These are phyloP conservation scores for Eleusine coracana DNA, from an alignment of 176 grass and related monocot genomes.

Conservation along the genomic window DNA sequence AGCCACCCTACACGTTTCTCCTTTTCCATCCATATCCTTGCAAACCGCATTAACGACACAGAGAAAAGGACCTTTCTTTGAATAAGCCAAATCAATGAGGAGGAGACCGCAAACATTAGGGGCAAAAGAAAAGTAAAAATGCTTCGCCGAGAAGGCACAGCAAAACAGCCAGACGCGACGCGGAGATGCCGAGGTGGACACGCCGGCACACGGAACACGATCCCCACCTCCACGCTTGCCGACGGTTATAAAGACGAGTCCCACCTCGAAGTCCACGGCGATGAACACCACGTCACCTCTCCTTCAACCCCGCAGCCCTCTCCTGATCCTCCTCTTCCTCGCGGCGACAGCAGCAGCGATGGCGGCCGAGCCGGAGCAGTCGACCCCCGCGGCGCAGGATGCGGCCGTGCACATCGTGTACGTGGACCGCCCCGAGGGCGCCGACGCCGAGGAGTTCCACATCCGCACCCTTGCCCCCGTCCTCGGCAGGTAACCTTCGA, in stretches of 20 bases:
- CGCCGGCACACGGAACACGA: neutral
- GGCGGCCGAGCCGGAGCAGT: conserved; percentile 45
- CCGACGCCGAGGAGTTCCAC: conserved; percentile 87
- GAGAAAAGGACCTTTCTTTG: neutral
- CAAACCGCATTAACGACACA: neutral
- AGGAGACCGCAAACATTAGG: neutral
- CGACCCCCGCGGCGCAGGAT: conserved; percentile 35
- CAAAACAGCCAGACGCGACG: neutral
- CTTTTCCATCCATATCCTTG: neutral
- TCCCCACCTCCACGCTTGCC: conserved; percentile 1
- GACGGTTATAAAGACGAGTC: conserved; percentile 22
- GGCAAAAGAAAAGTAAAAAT: neutral
- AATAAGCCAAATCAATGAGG: neutral
- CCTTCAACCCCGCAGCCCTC: neutral
- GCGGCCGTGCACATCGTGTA: conserved; percentile 83
- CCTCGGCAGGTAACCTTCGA: conserved; percentile 59
- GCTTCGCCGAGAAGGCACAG: conserved; percentile 36
- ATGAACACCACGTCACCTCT: conserved; percentile 35
- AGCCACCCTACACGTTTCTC: neutral
- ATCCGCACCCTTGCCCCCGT: conserved; percentile 70
- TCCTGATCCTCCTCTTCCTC: conserved; percentile 35
- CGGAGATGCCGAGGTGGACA: conserved; percentile 12
- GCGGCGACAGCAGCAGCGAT: conserved; percentile 42
- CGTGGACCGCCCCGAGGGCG: conserved; percentile 64
- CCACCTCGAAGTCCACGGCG: neutral